These are phyloP conservation scores for Rhododendron griersonianum DNA, from an alignment of 148 eudicot genomes.

Conservation along the genomic window DNA sequence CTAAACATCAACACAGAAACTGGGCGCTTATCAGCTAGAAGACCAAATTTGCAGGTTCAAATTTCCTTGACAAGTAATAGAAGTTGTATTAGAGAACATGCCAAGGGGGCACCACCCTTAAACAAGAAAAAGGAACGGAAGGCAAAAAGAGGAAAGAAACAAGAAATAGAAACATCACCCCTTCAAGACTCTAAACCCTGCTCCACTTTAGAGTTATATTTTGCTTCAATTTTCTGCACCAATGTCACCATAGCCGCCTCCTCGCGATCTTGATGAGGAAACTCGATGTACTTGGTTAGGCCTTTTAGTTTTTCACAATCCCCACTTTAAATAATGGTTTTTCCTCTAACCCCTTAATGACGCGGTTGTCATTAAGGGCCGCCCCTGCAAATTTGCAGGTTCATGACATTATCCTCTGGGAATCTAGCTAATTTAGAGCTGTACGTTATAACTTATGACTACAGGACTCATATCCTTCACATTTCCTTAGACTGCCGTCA, in stretches of 20 bases:
- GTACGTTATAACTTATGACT: background rate
- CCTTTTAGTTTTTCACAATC: background rate
- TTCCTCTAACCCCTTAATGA: background rate
- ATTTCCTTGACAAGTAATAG: background rate
- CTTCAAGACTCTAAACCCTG: background rate
- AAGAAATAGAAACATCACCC: background rate
- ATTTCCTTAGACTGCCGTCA: background rate
- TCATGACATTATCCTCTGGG: background rate
- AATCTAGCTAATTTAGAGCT: background rate
- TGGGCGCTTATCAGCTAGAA: slow-evolving; percentile 92
- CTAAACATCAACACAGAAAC: slow-evolving; percentile 97
- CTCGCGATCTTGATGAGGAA: background rate
- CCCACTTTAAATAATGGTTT: background rate
- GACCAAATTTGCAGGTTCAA: slow-evolving; percentile 91
- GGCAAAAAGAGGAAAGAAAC: background rate
- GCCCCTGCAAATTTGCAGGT: slow-evolving; percentile 70
- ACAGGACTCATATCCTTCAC: background rate
- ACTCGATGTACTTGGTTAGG: background rate
- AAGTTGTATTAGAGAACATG: background rate
- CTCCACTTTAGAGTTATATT: background rate
- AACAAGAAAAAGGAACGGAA: background rate
- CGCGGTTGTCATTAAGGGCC: background rate
- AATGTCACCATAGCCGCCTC: background rate
- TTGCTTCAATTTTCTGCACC: background rate
- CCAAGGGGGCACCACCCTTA: background rate